These are phyloP conservation scores for Lachnellula subtilissima DNA, from an alignment of 2,329 filamentous ascomycete genomes.

Conservation along the genomic window DNA sequence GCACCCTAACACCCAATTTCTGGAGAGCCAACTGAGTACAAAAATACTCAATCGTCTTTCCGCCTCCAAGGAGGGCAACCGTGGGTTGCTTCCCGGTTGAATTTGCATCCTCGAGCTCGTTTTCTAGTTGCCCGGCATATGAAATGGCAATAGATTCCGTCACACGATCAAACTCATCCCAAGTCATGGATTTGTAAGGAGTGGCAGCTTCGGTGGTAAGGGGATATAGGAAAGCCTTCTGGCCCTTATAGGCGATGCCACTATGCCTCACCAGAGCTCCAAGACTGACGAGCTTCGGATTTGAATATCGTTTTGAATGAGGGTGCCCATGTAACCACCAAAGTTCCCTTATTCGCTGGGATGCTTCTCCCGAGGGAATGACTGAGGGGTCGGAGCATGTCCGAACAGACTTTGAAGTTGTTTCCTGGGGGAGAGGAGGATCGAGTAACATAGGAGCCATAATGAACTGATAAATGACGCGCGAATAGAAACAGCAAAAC, in stretches of 20 bases:
- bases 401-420: background rate
- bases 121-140: conserved; percentile 22
- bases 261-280: conserved; percentile 28
- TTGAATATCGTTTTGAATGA: conserved; percentile 27
- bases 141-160: conserved; percentile 23
- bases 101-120: conserved; percentile 26
- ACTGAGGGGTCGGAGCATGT: conserved; percentile 27
- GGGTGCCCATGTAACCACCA: conserved; percentile 32
- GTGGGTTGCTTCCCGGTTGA: conserved; percentile 26
- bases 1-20: conserved; percentile 29
- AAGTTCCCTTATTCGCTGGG: conserved; percentile 24
- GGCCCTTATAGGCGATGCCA: conserved; percentile 19
- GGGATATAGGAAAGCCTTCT: conserved; percentile 29
- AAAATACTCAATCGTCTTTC: conserved; percentile 29
- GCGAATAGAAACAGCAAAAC: background rate
- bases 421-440: conserved; percentile 2
- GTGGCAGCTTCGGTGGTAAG: conserved; percentile 11
- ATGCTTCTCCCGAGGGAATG: conserved; percentile 22
- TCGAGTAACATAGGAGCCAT: conserved; percentile 21
- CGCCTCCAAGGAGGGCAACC: conserved; percentile 27
- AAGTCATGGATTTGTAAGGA: conserved; percentile 24
- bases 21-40: conserved; percentile 30
- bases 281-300: conserved; percentile 28
- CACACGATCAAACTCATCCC: conserved; percentile 26
- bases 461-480: background rate